These are phyloP conservation scores for Alternaria consortialis DNA, from an alignment of 2,329 filamentous ascomycete genomes.

Conservation along the genomic window DNA sequence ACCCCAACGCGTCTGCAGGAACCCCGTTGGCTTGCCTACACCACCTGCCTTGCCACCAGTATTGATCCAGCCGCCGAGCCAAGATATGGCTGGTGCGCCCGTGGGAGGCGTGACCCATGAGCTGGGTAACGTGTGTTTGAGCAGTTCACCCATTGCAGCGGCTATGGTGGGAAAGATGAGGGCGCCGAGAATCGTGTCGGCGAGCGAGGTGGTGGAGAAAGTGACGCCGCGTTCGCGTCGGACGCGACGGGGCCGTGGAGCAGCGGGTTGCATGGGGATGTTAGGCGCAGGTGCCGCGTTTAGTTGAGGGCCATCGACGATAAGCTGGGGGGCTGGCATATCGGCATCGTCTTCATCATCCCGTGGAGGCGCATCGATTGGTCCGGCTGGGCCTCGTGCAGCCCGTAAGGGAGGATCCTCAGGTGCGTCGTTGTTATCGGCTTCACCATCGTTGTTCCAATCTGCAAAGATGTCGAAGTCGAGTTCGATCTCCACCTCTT, in stretches of 20 bases:
- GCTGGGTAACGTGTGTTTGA: constrained; percentile 73
- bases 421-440: constrained; percentile 51
- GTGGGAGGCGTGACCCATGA: constrained; percentile 66
- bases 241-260: constrained; percentile 35
- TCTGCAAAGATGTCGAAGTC: constrained; percentile 57
- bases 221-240: constrained; percentile 59
- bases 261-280: constrained; percentile 32
- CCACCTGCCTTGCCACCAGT: constrained; percentile 18
- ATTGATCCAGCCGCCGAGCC: constrained; percentile 34
- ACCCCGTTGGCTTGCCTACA: constrained; percentile 62
- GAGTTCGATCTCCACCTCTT: constrained; percentile 57
- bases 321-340: constrained; percentile 11
- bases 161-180: constrained; percentile 85
- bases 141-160: constrained; percentile 76
- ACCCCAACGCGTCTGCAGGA: constrained; percentile 87
- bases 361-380: constrained; percentile 45
- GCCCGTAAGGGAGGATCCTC: constrained; percentile 42
- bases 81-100: constrained; percentile 22
- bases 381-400: constrained; percentile 38
- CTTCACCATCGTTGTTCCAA: constrained; percentile 48
- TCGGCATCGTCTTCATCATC: constrained; percentile 35
- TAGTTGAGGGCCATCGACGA: constrained; percentile 21
- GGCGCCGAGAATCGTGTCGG: constrained; percentile 70
- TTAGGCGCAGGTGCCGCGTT: constrained; percentile 43
- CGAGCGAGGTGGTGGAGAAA: constrained; percentile 64